Evolutionary conservation across 2,329 filamentous ascomycete genomes (phyloP), one percentile per base, ranked within the genome.

Genomic region (Paecilomyces fulvus): DNA sequence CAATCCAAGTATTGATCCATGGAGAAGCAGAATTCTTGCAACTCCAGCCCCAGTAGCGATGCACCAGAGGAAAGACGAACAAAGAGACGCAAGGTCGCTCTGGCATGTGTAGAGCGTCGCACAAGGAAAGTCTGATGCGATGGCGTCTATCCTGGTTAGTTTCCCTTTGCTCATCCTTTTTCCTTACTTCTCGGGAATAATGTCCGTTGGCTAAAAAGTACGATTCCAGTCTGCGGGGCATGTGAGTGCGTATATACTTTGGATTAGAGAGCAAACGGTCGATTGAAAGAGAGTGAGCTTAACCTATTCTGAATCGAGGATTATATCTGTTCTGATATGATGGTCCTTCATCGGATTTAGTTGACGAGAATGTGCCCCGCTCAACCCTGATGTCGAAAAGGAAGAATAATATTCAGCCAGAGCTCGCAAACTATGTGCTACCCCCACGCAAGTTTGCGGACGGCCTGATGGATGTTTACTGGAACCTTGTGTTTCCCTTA

Each of bases 371-470:
- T 5, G 55, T 56, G 2, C 59, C 58, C 1, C 51, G 14, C 3
- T 56, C 64, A 8, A 65, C 60, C 7, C 54, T 66, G 0, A 63
- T 70, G 17, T 59, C 65, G 1, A 62, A 59, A 1, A 65, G 52
- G 25, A 60, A 52, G 5, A 60, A 60, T 37, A 55, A 57, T 0
- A 51, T 53, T 0, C 43, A 60, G 1, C 53, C 62, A 4, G 25
- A 49, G 25, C 48, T 49, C 20, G 48, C 48, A 12, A 61, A 73
- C 14, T 75, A 77, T 31, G 74, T 78, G 1, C 63, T 80, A 1
- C 78, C 78, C 1, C 69, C 77, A 0, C 70, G 77, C 1, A 71
- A 73, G 33, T 75, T 73, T 31, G 77, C 78, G 0, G 77, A 80
- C 53, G 68, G 68, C 48, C 64, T 80, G 2, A 73, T 78, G 66